Conservation (phyloP, 1,284 basidiomycete genomes). For the Takashimella tepidaria region DNA sequence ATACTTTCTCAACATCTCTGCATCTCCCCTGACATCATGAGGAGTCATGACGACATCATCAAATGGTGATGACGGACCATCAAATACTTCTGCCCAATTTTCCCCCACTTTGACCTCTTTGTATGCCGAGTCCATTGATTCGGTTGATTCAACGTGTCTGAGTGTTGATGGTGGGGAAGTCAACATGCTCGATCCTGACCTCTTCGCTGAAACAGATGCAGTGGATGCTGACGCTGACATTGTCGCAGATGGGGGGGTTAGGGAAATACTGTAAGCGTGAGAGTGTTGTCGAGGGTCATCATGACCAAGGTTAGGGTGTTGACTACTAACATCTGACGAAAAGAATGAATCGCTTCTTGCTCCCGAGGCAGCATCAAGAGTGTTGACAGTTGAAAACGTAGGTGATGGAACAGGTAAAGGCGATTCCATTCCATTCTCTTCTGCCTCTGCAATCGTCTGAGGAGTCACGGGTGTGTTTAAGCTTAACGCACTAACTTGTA, state of each 20-base stretch:
- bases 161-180: neutral
- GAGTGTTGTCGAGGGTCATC: neutral
- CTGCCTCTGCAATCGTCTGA: neutral
- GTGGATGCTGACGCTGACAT: neutral
- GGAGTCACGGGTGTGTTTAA: neutral
- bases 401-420: neutral
- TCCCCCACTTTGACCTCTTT: neutral
- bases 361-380: too few relatives aligned
- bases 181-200: neutral
- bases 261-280: too few relatives aligned
- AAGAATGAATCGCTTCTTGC: neutral
- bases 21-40: slow-evolving; percentile 8
- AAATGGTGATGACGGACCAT: neutral
- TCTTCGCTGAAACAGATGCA: too few relatives aligned
- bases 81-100: neutral
- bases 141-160: neutral
- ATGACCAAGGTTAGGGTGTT: neutral
- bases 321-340: neutral
- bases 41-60: neutral
- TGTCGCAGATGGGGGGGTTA: too few relatives aligned
- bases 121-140: neutral
- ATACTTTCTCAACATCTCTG: slow-evolving; percentile 22
- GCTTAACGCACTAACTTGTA: neutral
- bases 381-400: neutral
- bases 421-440: neutral